phyloP scores from a whole-genome alignment of 495 filamentous ascomycete species.

The Clavariopsis aquatica region DNA sequence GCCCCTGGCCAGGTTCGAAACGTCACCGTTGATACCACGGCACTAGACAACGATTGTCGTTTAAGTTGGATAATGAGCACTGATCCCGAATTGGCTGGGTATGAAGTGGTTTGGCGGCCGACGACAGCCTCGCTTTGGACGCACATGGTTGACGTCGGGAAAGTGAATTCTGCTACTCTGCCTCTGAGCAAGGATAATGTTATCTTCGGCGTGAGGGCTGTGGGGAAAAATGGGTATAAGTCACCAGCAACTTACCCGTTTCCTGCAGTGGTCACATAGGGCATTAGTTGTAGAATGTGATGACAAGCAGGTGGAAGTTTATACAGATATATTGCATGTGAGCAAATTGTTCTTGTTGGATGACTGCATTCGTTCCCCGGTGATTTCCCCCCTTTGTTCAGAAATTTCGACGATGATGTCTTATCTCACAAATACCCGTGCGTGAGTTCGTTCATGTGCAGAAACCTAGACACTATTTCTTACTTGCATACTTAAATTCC shows the following conservation, averaged over 20 bases:
- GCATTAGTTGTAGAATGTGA: too few species aligned
- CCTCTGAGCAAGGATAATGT: slow-evolving; percentile 56
- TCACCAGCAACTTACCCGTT: slow-evolving; percentile 44
- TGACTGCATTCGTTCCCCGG: too few species aligned
- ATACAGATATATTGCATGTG: too few species aligned
- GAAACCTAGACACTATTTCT: too few species aligned
- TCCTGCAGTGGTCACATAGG: slow-evolving; percentile 6
- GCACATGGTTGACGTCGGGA: slow-evolving; percentile 47
- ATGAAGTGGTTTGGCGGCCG: slow-evolving; percentile 56
- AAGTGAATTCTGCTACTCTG: slow-evolving; percentile 46
- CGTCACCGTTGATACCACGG: slow-evolving; percentile 50
- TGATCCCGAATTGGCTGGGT: slow-evolving; percentile 42
- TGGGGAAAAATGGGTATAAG: slow-evolving; percentile 51
- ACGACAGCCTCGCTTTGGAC: slow-evolving; percentile 52
- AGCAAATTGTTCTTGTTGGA: too few species aligned
- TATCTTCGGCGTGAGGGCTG: slow-evolving; percentile 54
- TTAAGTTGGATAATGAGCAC: slow-evolving; percentile 49
- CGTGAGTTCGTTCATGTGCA: too few species aligned
- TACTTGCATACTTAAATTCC: too few species aligned
- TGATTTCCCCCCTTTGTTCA: too few species aligned
- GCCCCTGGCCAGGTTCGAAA: slow-evolving; percentile 51
- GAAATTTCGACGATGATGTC: too few species aligned
- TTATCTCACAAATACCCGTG: too few species aligned
- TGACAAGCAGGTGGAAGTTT: too few species aligned
- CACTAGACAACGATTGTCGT: slow-evolving; percentile 49